A percentile compares a stretch with the other conserved stretches of the same genome.
These are phyloP conservation scores for Emergomyces orientalis DNA, from an alignment of 2,329 filamentous ascomycete genomes.

Conservation along the genomic window DNA sequence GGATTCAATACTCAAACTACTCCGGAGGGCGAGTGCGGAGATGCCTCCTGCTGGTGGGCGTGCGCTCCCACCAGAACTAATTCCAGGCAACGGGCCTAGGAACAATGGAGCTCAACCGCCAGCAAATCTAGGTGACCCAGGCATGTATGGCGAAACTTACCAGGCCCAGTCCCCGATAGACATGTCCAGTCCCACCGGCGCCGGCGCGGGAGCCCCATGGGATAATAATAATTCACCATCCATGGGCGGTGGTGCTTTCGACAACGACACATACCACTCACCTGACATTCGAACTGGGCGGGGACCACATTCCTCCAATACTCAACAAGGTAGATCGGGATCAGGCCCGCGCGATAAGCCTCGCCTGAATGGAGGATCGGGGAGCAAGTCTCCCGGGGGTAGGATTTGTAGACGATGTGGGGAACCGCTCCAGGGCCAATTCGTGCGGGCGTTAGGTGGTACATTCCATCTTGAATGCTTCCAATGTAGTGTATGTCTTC, in stretches of 20 bases:
- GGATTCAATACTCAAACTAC: constrained; percentile 3
- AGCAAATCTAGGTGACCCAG: constrained; percentile 23
- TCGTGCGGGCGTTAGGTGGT: constrained; percentile 84
- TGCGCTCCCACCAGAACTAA: constrained; percentile 33
- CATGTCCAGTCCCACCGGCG: constrained; percentile 26
- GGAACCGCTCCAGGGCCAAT: constrained; percentile 82
- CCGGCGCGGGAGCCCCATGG: constrained; percentile 28
- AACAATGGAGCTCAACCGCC: constrained; percentile 24
- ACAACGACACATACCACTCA: constrained; percentile 21
- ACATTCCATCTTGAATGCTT: constrained; percentile 98
- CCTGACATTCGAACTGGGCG: constrained; percentile 26
- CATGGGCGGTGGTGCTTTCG: constrained; percentile 9
- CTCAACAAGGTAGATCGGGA: constrained; percentile 26
- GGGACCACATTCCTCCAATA: constrained; percentile 23
- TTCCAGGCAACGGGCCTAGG: constrained; percentile 34
- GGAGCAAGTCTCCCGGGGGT: constrained; percentile 28
- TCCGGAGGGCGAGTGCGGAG: constrained; percentile 16
- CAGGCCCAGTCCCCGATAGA: constrained; percentile 34
- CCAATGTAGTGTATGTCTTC: constrained; percentile 71
- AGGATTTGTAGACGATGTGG: constrained; percentile 76
- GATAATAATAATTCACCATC: constrained; percentile 19
- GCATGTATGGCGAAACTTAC: constrained; percentile 27
- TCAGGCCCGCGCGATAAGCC: constrained; percentile 29
- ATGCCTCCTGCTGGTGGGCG: constrained; percentile 36
- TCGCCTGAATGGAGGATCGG: constrained; percentile 28